Evolutionary conservation across 2,329 filamentous ascomycete species (phyloP), one percentile per base, ranked within the genome.

Genomic region (Parafenestella ontariensis): DNA sequence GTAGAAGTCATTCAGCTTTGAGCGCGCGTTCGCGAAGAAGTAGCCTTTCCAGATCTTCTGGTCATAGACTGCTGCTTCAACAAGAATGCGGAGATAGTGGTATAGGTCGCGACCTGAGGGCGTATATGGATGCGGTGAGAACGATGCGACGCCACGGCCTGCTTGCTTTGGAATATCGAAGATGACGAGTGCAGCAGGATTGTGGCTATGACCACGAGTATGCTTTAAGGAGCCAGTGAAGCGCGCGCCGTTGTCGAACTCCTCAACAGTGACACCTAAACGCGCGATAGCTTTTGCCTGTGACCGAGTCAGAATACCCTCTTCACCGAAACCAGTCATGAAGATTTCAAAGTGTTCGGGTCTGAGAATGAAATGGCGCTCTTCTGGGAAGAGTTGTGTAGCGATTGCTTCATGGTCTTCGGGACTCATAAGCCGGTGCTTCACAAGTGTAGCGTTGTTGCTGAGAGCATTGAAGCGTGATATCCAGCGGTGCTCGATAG

Each of bases 41-140:
- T 52, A 52, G 26, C 54, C 56, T 23, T 52, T 44, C 54, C 56
- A 65, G 17, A 58, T 52, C 3, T 52, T 44, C n/a, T 52, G 56
- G 2, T 47, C 15, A 46, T 65, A 66, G 36, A 51, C 59, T 17
- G 60, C 58, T 8, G 64, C 62, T 52, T 61, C 56, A 36, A 53
- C 42, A 11, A 65, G 53, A 21, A 41, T 48, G 23, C 43, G 40
- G 4, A 65, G 58, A 3, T 58, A 43, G 13, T 36, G 15, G 7
- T 36, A 26, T 2, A 52, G 47, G 9, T 46, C 46, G 18, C 20
- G 20, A 24, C 6, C n/a, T 11, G n/a, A 20, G 8, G 9, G 15
- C 17, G 20, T 21, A 3, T 26, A 6, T 4, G 46, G 28, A 3
- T 11, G 37, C 8, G 26, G 21, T 3, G 47, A 29, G 23, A 37